Evolutionary conservation across 495 filamentous ascomycete genomes (phyloP), one percentile per base, ranked within the genome.

Genomic region (Glonium stellatum): DNA sequence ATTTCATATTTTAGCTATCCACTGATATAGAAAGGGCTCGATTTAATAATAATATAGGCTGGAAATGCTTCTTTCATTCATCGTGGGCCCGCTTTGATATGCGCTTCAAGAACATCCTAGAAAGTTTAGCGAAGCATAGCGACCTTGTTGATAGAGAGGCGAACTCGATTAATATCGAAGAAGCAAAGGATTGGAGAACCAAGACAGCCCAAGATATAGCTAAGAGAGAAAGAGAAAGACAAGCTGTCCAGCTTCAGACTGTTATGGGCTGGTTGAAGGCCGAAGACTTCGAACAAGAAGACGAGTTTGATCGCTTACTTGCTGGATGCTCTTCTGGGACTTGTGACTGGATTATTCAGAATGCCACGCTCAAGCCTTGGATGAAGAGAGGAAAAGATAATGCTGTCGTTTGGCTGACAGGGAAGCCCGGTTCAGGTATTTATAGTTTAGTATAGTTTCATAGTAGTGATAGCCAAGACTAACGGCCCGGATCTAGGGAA

Each of bases 11-110:
- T n/a, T n/a, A n/a, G n/a, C n/a, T n/a, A n/a, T n/a, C n/a, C n/a
- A n/a, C n/a, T n/a, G n/a, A n/a, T n/a, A n/a, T n/a, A n/a, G n/a
- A n/a, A n/a, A n/a, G n/a, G n/a, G n/a, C n/a, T n/a, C n/a, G n/a
- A n/a, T n/a, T n/a, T n/a, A n/a, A n/a, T n/a, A n/a, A n/a, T 63
- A 74, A 67, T 9, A 21, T 39, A 62, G 60, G 21, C 11, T 57
- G 54, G 54, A 62, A 58, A 19, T 25, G 8, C 11, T 62, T 62
- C 23, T 62, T 62, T 35, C 4, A 15, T 31, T 39, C 54, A 15
- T 48, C 21, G n/a, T 62, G 60, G 54, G 55, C 37, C 6, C n/a
- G 44, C 15, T 62, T 62, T 27, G 44, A 58, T 21, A 18, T 9
- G 12, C 60, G 55, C 44, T 62, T 62, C 46, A 57, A 53, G 13